Conservation (phyloP, 768 basidiomycete species). For the Tricholoma matsutake region DNA sequence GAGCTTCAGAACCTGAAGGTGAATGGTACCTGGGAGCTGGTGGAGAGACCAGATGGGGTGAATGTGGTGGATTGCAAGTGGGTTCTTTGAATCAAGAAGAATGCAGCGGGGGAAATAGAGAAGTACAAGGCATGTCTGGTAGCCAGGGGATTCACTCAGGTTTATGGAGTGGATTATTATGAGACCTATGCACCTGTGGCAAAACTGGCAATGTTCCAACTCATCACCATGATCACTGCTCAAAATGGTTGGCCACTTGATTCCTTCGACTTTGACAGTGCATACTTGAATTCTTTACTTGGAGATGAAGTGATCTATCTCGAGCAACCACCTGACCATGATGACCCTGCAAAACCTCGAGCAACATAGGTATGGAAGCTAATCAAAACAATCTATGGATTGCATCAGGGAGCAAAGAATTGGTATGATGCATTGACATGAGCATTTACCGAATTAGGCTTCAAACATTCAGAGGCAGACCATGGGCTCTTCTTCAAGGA, state of each 20-base stretch:
- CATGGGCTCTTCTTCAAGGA: constrained; percentile 21
- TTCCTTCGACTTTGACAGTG: too few relatives aligned
- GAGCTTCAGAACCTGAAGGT: too few relatives aligned
- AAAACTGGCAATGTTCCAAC: not conserved
- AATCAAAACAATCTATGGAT: not conserved
- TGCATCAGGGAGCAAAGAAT: not conserved
- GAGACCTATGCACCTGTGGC: constrained; percentile 26
- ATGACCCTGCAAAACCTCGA: too few relatives aligned
- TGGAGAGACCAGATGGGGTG: too few relatives aligned
- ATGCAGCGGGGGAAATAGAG: constrained; percentile 1
- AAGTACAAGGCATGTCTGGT: constrained; percentile 32
- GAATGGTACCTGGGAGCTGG: too few relatives aligned
- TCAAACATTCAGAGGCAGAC: constrained; percentile 17
- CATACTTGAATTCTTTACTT: too few relatives aligned
- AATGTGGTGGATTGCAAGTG: not conserved
- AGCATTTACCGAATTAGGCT: constrained; percentile 18
- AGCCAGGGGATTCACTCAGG: constrained; percentile 33
- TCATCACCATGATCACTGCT: constrained; percentile 16
- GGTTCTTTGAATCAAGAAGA: constrained; percentile 9
- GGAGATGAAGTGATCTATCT: too few relatives aligned
- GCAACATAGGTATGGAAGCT: too few relatives aligned
- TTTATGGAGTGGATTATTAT: constrained; percentile 34
- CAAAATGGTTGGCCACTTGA: too few relatives aligned
- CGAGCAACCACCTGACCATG: too few relatives aligned
- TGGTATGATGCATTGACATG: constrained; percentile 18